Percentiles rank a stretch among this genome's conserved stretches.
Conservation (phyloP, 176 grass and related monocot genomes). For the Oryza glumipatula region DNA sequence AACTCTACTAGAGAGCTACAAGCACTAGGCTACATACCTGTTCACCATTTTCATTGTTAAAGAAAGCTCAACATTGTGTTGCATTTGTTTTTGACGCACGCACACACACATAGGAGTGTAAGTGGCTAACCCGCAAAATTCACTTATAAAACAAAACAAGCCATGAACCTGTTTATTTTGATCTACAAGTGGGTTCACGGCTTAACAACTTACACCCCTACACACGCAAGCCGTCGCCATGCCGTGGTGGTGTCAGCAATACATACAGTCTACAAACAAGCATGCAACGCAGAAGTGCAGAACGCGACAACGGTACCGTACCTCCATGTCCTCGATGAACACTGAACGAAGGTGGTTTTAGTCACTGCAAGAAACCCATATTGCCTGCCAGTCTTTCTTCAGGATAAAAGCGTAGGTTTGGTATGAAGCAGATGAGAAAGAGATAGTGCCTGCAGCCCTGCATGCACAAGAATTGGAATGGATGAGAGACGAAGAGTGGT, state of each 20-base stretch:
- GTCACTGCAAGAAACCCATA: background rate
- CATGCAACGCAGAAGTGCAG: background rate
- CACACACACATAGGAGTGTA: no score
- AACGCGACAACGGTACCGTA: background rate
- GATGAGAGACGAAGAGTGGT: background rate
- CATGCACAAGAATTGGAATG: background rate
- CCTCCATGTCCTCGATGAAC: background rate
- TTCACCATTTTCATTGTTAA: no score
- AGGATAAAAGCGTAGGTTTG: background rate
- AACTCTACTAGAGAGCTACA: no score
- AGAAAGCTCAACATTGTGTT: no score
- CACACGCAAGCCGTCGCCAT: no score
- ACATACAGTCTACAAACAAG: background rate
- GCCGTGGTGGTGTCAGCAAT: background rate
- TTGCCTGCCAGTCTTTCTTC: background rate
- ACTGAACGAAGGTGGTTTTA: background rate
- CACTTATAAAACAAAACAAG: no score
- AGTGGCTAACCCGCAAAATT: no score
- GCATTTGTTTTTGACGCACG: no score
- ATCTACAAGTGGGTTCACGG: no score
- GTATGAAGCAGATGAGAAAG: background rate
- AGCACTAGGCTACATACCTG: no score
- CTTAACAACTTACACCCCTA: no score
- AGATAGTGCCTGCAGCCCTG: background rate
- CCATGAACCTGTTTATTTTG: no score